Conservation (phyloP, 495 filamentous ascomycete genomes). For the Penicillium pancosmium region DNA sequence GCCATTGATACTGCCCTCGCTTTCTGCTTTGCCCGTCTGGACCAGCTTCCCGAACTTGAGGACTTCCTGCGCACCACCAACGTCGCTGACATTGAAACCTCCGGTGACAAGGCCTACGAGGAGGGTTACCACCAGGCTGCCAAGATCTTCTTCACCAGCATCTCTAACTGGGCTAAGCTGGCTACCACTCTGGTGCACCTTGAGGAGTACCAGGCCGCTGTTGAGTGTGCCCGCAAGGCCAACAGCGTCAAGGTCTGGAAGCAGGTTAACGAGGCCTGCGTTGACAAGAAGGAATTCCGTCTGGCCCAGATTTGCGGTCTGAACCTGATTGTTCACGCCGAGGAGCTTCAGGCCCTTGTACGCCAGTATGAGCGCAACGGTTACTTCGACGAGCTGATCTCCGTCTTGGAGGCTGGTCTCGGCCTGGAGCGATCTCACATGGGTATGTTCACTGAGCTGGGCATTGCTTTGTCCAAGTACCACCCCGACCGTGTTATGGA, state of each 20-base stretch:
- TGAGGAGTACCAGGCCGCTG: constrained; percentile 95
- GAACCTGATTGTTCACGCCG: constrained; percentile 97
- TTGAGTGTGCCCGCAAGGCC: constrained; percentile 97
- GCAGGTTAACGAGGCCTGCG: constrained; percentile 96
- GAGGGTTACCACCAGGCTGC: constrained; percentile 95
- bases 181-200: constrained; percentile 96
- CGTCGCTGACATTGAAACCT: constrained; percentile 92
- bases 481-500: constrained; percentile 98
- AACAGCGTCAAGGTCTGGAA: constrained; percentile 99
- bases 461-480: constrained; percentile 94
- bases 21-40: constrained; percentile 88
- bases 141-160: constrained; percentile 98
- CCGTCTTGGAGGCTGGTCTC: constrained; percentile 90
- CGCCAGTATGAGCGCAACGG: constrained; percentile 96
- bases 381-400: constrained; percentile 98
- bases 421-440: constrained; percentile 89
- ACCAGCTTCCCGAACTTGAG: constrained; percentile 91
- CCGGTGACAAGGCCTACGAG: constrained; percentile 95
- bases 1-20: constrained; percentile 91
- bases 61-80: constrained; percentile 95
- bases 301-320: constrained; percentile 99
- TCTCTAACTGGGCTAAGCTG: constrained; percentile 99
- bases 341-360: constrained; percentile 91
- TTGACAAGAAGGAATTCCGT: constrained; percentile 98
- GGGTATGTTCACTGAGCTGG: constrained; percentile 97